Evolutionary conservation across 257 asterid genomes (phyloP).

Genomic region (Plantago major): DNA sequence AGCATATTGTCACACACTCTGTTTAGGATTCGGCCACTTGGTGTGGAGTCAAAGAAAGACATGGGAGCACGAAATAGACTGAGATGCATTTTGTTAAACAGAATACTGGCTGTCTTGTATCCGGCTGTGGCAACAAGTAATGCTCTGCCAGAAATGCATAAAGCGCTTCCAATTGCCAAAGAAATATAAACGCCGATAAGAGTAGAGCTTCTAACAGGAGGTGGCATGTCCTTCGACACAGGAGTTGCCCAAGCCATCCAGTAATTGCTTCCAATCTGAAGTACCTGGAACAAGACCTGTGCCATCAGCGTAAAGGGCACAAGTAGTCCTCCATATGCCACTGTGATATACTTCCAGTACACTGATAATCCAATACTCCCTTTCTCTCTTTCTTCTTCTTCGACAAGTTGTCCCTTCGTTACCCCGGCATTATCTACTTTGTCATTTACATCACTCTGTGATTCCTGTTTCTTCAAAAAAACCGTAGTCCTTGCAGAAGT

Average conservation of each 20-base stretch:
- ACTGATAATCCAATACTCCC: no score
- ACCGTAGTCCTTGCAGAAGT: slow-evolving; percentile 21
- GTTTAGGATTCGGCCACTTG: slow-evolving; percentile 87
- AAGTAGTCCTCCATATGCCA: no score
- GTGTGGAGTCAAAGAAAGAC: slow-evolving; percentile 98
- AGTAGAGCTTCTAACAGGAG: slow-evolving; percentile 54
- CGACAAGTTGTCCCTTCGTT: slow-evolving; percentile 59
- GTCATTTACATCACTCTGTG: slow-evolving; percentile 27
- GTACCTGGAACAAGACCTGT: no score
- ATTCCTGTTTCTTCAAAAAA: slow-evolving; percentile 32
- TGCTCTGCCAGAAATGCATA: slow-evolving; percentile 63
- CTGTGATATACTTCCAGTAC: no score
- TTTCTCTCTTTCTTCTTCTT: no score
- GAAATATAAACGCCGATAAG: slow-evolving; percentile 68
- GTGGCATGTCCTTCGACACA: no score
- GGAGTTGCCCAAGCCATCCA: no score
- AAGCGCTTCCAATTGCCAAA: slow-evolving; percentile 60
- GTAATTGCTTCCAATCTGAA: no score
- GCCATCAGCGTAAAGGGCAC: no score
- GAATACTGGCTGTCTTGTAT: slow-evolving; percentile 63
- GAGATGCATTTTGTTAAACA: slow-evolving; percentile 67
- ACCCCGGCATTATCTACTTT: slow-evolving; percentile 25
- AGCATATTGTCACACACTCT: no score
- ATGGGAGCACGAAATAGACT: slow-evolving; percentile 85
- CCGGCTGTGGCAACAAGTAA: slow-evolving; percentile 50